Evolutionary conservation across 2,329 filamentous ascomycete species (phyloP).

Genomic region (Corinectria fuckeliana): DNA sequence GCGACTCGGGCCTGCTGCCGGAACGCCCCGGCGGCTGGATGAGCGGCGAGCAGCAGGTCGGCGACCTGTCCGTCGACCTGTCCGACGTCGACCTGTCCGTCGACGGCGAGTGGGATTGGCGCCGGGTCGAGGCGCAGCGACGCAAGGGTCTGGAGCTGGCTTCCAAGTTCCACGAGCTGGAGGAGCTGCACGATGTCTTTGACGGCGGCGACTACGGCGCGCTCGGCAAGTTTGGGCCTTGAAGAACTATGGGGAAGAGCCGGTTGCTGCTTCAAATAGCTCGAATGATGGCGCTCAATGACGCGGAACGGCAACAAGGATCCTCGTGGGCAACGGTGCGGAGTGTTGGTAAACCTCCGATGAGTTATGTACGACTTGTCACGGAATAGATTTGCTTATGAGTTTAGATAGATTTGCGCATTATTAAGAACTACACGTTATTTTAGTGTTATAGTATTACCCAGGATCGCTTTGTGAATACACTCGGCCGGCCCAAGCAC

Average conservation of each 20-base stretch:
- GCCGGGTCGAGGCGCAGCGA: constrained; percentile 60
- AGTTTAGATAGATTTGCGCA: constrained; percentile 5
- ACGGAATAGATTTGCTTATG: constrained; percentile 11
- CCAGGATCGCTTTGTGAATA: neutral
- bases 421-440: neutral
- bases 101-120: constrained; percentile 63
- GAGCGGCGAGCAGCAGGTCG: constrained; percentile 51
- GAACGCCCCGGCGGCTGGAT: constrained; percentile 71
- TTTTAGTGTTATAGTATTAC: constrained; percentile 1
- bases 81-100: constrained; percentile 44
- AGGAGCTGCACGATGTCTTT: constrained; percentile 59
- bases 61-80: constrained; percentile 47
- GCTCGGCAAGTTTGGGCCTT: constrained; percentile 56
- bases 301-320: neutral
- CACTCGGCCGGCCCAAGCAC: neutral
- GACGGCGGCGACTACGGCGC: constrained; percentile 60
- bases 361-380: neutral
- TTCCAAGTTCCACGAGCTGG: constrained; percentile 62
- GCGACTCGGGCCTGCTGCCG: constrained; percentile 74
- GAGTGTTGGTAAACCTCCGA: neutral
- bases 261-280: too few relatives aligned
- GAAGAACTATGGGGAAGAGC: constrained; percentile 34
- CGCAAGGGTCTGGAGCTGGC: constrained; percentile 62
- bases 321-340: neutral
- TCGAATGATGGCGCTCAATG: neutral